Percentiles rank a stretch among this genome's conserved stretches.
Conservation (phyloP, 208 protist genomes). For the Trichomonas vaginalis region DNA sequence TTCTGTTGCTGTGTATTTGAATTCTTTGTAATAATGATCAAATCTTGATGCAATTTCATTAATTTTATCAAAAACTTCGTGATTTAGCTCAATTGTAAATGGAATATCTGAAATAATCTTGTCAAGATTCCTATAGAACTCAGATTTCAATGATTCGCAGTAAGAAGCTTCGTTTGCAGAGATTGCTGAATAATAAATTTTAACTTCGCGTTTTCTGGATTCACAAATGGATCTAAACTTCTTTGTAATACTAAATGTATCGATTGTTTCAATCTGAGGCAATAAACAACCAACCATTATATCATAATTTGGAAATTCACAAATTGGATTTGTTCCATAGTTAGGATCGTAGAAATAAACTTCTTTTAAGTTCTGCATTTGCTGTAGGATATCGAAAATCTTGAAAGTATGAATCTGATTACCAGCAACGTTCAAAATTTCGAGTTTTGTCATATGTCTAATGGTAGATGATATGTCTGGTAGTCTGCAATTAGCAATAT, state of each 20-base stretch:
- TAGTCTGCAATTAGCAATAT: neutral
- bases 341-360: neutral
- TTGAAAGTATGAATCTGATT: neutral
- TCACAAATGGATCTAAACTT: neutral
- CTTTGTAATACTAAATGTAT: neutral
- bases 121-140: neutral
- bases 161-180: neutral
- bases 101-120: neutral
- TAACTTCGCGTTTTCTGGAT: neutral
- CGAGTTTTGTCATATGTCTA: neutral
- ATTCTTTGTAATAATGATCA: neutral
- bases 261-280: neutral
- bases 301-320: neutral
- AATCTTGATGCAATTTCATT: neutral
- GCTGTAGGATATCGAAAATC: neutral
- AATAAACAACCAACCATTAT: neutral
- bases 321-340: slow-evolving; percentile 4
- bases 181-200: neutral
- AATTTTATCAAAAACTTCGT: neutral
- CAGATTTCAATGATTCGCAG: neutral
- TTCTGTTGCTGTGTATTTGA: neutral
- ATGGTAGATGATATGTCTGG: neutral
- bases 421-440: neutral
- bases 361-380: neutral
- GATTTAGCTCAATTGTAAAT: neutral